Conservation (phyloP, 2,329 filamentous ascomycete species). For the Xylaria sp. region DNA sequence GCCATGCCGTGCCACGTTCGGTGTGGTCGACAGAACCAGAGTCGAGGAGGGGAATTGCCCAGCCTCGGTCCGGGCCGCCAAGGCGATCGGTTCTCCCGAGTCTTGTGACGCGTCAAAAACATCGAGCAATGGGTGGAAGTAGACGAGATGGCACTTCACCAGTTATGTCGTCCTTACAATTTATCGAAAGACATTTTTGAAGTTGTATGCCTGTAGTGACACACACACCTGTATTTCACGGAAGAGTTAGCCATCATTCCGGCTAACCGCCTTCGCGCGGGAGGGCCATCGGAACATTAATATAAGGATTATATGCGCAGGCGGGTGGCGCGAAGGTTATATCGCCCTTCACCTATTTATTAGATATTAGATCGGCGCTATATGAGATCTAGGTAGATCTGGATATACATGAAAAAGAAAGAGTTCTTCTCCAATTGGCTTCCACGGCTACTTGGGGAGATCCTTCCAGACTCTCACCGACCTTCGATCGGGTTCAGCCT, state of each 20-base stretch:
- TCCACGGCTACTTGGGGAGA: neutral
- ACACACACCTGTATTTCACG: constrained; percentile 13
- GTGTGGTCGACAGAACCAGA: neutral
- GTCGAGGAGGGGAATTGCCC: neutral
- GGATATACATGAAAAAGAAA: constrained; percentile 10
- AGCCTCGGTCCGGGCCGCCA: constrained; percentile 27
- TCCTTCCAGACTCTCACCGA: constrained; percentile 8
- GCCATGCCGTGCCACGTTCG: constrained; percentile 28
- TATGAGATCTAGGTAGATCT: constrained; percentile 34
- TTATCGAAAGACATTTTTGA: neutral
- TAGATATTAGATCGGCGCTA: constrained; percentile 29
- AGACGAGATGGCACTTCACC: constrained; percentile 5
- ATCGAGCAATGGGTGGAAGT: constrained; percentile 13
- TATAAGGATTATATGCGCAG: constrained; percentile 25
- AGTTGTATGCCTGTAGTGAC: neutral
- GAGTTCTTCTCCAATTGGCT: constrained; percentile 21
- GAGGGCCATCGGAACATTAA: constrained; percentile 30
- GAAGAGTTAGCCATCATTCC: constrained; percentile 20
- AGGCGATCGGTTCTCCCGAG: neutral
- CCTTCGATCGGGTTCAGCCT: constrained; percentile 11
- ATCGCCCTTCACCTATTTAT: constrained; percentile 18
- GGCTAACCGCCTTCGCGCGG: constrained; percentile 20
- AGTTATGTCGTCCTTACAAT: neutral
- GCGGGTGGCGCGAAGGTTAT: constrained; percentile 28
- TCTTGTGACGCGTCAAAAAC: constrained; percentile 16